Conservation (phyloP, 129 eudicot species). For the Helichrysum umbraculigerum region DNA sequence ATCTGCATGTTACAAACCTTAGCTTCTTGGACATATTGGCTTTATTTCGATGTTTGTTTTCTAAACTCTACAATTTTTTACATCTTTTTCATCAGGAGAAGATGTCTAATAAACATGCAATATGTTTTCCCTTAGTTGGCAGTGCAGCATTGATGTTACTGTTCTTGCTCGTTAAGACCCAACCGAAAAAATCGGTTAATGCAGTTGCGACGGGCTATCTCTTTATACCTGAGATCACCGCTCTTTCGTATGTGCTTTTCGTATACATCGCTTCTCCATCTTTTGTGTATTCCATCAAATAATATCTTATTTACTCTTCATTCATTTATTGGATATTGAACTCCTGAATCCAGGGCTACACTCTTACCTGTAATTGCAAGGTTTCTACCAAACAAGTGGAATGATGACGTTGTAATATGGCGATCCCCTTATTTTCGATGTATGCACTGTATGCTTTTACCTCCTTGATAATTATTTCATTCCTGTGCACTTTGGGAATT, state of each 20-base stretch:
- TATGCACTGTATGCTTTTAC: too few species aligned
- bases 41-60: neutral
- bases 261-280: slow-evolving; percentile 21
- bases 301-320: slow-evolving; percentile 74
- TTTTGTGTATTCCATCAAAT: slow-evolving; percentile 76
- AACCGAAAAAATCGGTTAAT: slow-evolving; percentile 88
- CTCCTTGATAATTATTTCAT: neutral
- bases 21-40: slow-evolving; percentile 16
- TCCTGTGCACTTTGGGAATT: too few species aligned
- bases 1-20: neutral
- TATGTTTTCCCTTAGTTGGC: slow-evolving; percentile 93
- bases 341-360: slow-evolving; percentile 58
- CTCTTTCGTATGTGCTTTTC: slow-evolving; percentile 78
- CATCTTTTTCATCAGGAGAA: slow-evolving; percentile 69
- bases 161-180: slow-evolving; percentile 83
- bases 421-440: slow-evolving; percentile 71
- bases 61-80: slow-evolving; percentile 3
- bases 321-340: neutral
- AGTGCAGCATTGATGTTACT: slow-evolving; percentile 89
- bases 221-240: slow-evolving; percentile 81
- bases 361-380: slow-evolving; percentile 75
- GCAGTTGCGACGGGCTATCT: slow-evolving; percentile 88
- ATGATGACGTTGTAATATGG: slow-evolving; percentile 74
- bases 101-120: slow-evolving; percentile 92
- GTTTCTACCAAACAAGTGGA: slow-evolving; percentile 81